phyloP scores from a whole-genome alignment of 148 eudicot genomes.

The Chenopodium suecicum region DNA sequence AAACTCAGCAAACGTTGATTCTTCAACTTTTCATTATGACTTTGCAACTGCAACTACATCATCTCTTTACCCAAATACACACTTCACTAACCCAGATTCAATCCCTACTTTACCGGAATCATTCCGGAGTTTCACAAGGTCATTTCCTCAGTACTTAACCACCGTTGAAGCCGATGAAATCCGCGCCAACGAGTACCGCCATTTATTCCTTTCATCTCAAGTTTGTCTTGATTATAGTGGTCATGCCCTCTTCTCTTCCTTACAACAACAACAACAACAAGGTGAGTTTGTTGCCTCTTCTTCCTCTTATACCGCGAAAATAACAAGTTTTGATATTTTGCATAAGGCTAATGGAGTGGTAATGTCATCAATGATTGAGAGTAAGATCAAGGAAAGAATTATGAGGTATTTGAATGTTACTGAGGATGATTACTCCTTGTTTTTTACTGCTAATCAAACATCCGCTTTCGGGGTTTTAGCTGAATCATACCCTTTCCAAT shows the following conservation, averaged over 20 bases:
- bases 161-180: slow-evolving; percentile 61
- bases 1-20: slow-evolving; percentile 23
- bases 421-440: slow-evolving; percentile 59
- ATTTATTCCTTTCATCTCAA: slow-evolving; percentile 42
- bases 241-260: slow-evolving; percentile 58
- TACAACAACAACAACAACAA: slow-evolving; percentile 29
- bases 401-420: slow-evolving; percentile 52
- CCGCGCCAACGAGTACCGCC: slow-evolving; percentile 47
- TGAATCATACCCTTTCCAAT: slow-evolving; percentile 52
- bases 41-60: slow-evolving; percentile 49
- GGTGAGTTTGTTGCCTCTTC: slow-evolving; percentile 33
- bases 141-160: slow-evolving; percentile 48
- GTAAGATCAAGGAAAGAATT: slow-evolving; percentile 40
- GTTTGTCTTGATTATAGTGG: slow-evolving; percentile 80
- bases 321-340: slow-evolving; percentile 31
- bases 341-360: slow-evolving; percentile 24
- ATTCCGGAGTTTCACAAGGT: slow-evolving; percentile 35
- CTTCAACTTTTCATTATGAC: slow-evolving; percentile 38
- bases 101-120: slow-evolving; percentile 50
- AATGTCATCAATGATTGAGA: slow-evolving; percentile 35
- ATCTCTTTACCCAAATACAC: slow-evolving; percentile 52
- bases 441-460: slow-evolving; percentile 55
- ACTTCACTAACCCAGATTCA: slow-evolving; percentile 73
- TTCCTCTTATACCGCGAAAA: not conserved
- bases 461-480: slow-evolving; percentile 53